Evolutionary conservation across 2,329 filamentous ascomycete genomes (phyloP).

Genomic region (Monosporascus sp.): DNA sequence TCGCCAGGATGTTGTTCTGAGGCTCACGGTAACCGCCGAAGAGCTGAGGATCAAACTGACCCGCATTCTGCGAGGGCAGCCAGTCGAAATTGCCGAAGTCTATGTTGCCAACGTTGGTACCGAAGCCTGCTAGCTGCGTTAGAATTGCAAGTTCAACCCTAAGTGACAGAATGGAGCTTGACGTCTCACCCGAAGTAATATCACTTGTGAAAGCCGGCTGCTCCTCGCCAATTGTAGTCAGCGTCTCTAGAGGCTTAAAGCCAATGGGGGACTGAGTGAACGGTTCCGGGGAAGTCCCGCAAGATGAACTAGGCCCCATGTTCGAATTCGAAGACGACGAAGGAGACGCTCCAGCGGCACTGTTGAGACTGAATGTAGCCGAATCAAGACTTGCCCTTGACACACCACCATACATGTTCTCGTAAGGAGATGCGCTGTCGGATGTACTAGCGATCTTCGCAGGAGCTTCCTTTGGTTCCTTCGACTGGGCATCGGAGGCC

Average conservation of each 20-base stretch:
- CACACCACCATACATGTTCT: slow-evolving; percentile 35
- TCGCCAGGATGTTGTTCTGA: slow-evolving; percentile 70
- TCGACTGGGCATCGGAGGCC: slow-evolving; percentile 31
- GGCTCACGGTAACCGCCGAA: slow-evolving; percentile 92
- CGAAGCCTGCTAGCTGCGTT: slow-evolving; percentile 23
- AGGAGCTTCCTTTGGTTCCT: slow-evolving; percentile 46
- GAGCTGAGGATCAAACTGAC: slow-evolving; percentile 83
- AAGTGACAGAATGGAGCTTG: slow-evolving; percentile 35
- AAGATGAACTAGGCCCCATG: slow-evolving; percentile 56
- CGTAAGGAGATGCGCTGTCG: slow-evolving; percentile 36
- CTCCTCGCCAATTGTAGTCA: slow-evolving; percentile 64
- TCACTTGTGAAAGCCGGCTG: slow-evolving; percentile 37
- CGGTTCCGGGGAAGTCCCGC: slow-evolving; percentile 73
- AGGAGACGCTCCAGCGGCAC: slow-evolving; percentile 58
- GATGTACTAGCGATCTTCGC: slow-evolving; percentile 54
- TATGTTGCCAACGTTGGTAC: slow-evolving; percentile 32
- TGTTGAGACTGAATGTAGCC: slow-evolving; percentile 38
- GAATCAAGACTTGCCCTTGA: slow-evolving; percentile 49
- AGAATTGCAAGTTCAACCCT: not conserved
- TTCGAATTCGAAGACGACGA: slow-evolving; percentile 59
- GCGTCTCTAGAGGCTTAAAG: slow-evolving; percentile 57
- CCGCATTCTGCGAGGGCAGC: slow-evolving; percentile 73
- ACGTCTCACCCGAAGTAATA: slow-evolving; percentile 44
- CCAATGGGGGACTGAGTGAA: slow-evolving; percentile 63
- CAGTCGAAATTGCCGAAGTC: slow-evolving; percentile 61